Evolutionary conservation across 768 basidiomycete species (phyloP), one percentile per base, ranked within the genome.

Genomic region (Lactarius trivialis): DNA sequence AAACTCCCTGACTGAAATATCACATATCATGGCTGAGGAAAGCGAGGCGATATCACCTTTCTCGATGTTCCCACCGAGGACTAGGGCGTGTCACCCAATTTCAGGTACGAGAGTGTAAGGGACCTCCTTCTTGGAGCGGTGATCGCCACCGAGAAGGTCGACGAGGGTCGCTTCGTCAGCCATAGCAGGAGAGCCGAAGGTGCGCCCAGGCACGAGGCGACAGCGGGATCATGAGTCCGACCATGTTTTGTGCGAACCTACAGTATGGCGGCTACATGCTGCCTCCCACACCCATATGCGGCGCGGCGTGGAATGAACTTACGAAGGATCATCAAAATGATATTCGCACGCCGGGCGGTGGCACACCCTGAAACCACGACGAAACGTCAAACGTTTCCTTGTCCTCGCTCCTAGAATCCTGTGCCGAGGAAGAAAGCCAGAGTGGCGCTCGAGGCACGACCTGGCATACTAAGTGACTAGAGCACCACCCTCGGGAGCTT

Each of bases 1-100:
- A 45, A 45, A 21, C 2, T 5, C n/a, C n/a, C 21, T 24, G 11
- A 21, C 36, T 12, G 36, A 21, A 26, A 9, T 39, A 39, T 9
- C 37, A n/a, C n/a, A n/a, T n/a, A n/a, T n/a, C n/a, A n/a, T n/a
- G n/a, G n/a, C n/a, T 15, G 36, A 36, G 15, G 36, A 58, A 24
- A 24, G 48, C 7, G 39, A 68, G 11, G 36, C n/a, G 19, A 37
- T 19, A 26, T 37, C 50, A 81, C 89, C 91, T 74, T 90, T 88
- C 75, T 93, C 89, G 36, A 94, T 78, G 71, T 94, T 92, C 28
- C 82, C 85, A 28, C 93, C 93, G 11, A 96, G 78, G 71, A 94
- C 93, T 26, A 86, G 73, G 33, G 85, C 82, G 71, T 89, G 93
- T 65, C 82, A 77, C 21, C 85, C 93, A 50, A 93, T 80, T 6